These are phyloP conservation scores for Kandelia obovata DNA, from an alignment of 345 rosid species.

Conservation along the genomic window DNA sequence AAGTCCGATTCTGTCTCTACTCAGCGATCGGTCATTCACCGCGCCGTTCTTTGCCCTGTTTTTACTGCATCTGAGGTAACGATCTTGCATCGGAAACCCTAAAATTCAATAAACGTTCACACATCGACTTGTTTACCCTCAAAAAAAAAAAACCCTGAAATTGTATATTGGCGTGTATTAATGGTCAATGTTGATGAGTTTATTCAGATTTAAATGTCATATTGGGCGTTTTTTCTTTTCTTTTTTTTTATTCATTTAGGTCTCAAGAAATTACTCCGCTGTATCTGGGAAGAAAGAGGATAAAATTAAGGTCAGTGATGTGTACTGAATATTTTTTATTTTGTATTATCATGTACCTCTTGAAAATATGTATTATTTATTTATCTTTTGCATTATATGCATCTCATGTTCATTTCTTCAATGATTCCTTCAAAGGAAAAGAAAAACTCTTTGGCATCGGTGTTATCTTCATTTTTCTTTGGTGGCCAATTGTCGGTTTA, in stretches of 20 bases:
- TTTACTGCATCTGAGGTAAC: conserved; percentile 43
- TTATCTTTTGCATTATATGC: no score
- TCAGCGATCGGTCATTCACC: conserved; percentile 34
- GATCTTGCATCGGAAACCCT: background rate
- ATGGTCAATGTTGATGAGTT: background rate
- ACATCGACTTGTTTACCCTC: background rate
- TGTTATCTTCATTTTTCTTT: background rate
- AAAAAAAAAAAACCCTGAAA: background rate
- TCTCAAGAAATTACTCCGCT: conserved; percentile 49
- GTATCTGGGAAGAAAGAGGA: conserved; percentile 38
- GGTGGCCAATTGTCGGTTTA: background rate
- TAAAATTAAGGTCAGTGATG: conserved; percentile 59
- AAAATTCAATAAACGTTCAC: background rate
- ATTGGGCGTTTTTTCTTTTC: background rate
- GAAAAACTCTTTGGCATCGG: background rate
- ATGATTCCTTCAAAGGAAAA: no score
- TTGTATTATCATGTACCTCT: no score
- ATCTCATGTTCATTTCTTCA: no score
- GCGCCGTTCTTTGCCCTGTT: conserved; percentile 29
- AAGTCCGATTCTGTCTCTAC: conserved; percentile 40
- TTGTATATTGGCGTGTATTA: background rate
- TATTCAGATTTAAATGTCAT: background rate
- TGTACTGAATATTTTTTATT: background rate
- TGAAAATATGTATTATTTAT: no score
- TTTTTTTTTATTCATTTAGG: conserved; percentile 36